phyloP scores from a whole-genome alignment of 305 asterid genomes.

The Fraxinus baroniana region DNA sequence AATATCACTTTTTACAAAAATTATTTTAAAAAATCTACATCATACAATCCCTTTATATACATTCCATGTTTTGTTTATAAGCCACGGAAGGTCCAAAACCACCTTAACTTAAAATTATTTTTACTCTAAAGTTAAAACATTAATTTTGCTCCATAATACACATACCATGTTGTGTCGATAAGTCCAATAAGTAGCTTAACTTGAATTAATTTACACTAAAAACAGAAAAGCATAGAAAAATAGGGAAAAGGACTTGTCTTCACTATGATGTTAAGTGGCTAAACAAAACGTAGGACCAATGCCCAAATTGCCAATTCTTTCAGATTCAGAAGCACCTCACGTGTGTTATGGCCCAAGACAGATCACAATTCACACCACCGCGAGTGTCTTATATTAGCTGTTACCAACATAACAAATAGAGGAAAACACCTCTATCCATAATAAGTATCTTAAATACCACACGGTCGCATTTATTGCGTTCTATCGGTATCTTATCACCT shows the following conservation, averaged over 20 bases:
- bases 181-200: neutral
- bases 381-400: neutral
- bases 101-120: too few relatives aligned
- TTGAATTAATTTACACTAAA: neutral
- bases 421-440: neutral
- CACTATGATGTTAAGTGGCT: neutral
- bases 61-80: too few relatives aligned
- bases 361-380: neutral
- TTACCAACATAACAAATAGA: neutral
- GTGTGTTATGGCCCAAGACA: neutral
- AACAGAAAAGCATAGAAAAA: neutral
- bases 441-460: neutral
- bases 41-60: too few relatives aligned
- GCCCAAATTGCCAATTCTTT: neutral
- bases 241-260: neutral
- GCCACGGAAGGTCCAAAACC: too few relatives aligned
- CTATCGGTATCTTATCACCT: neutral
- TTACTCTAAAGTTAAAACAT: too few relatives aligned
- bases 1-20: too few relatives aligned
- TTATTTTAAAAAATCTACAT: too few relatives aligned
- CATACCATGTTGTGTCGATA: neutral
- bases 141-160: neutral
- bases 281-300: neutral
- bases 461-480: neutral
- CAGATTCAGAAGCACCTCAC: neutral